Evolutionary conservation across 2,329 filamentous ascomycete genomes (phyloP).

Genomic region (Rachicladosporium sp.): DNA sequence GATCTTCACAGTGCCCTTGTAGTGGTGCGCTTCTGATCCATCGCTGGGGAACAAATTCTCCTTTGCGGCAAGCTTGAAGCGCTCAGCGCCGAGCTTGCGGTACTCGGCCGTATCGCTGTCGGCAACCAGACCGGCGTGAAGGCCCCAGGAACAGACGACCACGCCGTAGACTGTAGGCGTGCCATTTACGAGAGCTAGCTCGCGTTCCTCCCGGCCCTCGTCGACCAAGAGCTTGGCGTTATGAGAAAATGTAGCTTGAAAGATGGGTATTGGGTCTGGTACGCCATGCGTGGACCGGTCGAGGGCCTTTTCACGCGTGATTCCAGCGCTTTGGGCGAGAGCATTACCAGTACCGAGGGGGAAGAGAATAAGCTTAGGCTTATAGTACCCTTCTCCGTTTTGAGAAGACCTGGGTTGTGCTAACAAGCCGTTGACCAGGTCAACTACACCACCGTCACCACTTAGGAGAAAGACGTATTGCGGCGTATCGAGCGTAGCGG

Average conservation of each 20-base stretch:
- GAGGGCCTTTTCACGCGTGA: slow-evolving; percentile 9
- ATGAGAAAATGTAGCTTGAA: slow-evolving; percentile 33
- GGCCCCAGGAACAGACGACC: slow-evolving; percentile 79
- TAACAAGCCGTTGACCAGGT: slow-evolving; percentile 60
- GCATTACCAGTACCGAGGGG: slow-evolving; percentile 42
- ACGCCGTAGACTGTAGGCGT: slow-evolving; percentile 47
- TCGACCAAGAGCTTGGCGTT: slow-evolving; percentile 31
- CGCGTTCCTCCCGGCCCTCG: slow-evolving; percentile 32
- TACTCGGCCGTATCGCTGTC: slow-evolving; percentile 80
- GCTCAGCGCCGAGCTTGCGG: slow-evolving; percentile 60
- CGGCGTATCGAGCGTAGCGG: too few relatives aligned
- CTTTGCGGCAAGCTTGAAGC: slow-evolving; percentile 75
- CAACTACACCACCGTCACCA: slow-evolving; percentile 77
- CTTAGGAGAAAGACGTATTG: slow-evolving; percentile 39
- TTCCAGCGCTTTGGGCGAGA: slow-evolving; percentile 33
- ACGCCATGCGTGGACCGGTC: too few relatives aligned
- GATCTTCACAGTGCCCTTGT: slow-evolving; percentile 41
- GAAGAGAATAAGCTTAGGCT: slow-evolving; percentile 45
- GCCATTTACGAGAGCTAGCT: slow-evolving; percentile 20
- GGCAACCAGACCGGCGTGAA: slow-evolving; percentile 79
- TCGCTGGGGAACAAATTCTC: slow-evolving; percentile 54
- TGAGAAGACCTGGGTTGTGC: slow-evolving; percentile 11
- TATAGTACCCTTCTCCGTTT: slow-evolving; percentile 21
- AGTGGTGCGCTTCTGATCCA: slow-evolving; percentile 42
- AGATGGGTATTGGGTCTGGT: slow-evolving; percentile 27